These are phyloP conservation scores for Vicia faba DNA, from an alignment of 306 rosid genomes.

Conservation along the genomic window DNA sequence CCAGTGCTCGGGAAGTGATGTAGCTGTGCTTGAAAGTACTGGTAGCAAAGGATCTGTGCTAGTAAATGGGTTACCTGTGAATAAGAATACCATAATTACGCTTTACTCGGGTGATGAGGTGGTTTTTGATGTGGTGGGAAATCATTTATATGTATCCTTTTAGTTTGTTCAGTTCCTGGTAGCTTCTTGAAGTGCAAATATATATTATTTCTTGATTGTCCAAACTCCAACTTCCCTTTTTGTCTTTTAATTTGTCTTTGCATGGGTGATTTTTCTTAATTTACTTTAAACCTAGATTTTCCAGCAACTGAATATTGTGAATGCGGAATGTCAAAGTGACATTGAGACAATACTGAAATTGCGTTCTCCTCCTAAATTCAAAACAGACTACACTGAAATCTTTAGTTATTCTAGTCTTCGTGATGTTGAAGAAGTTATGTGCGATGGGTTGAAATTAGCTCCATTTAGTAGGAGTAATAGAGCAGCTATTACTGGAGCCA, in stretches of 20 bases:
- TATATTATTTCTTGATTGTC: background rate
- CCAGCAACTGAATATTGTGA: constrained; percentile 65
- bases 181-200: constrained; percentile 1
- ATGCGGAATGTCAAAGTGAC: constrained; percentile 61
- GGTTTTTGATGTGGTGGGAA: constrained; percentile 61
- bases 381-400: background rate
- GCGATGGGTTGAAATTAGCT: no score
- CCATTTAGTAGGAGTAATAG: constrained; percentile 42
- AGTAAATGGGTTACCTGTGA: constrained; percentile 71
- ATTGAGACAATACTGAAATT: constrained; percentile 62
- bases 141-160: constrained; percentile 91
- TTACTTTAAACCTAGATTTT: constrained; percentile 61
- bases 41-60: constrained; percentile 83
- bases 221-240: background rate
- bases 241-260: constrained; percentile 7
- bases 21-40: constrained; percentile 70
- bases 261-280: constrained; percentile 52
- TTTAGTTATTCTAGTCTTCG: no score
- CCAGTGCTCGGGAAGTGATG: constrained; percentile 68
- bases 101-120: constrained; percentile 93
- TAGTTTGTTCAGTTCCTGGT: constrained; percentile 6
- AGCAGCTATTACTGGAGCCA: constrained; percentile 65
- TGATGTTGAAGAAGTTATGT: no score
- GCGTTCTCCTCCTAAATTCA: constrained; percentile 74
- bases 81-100: constrained; percentile 58